A percentile compares a stretch with the other conserved stretches of the same genome.
These are phyloP conservation scores for Colletotrichum sp. DNA, from an alignment of 2,329 filamentous ascomycete species.

Conservation along the genomic window DNA sequence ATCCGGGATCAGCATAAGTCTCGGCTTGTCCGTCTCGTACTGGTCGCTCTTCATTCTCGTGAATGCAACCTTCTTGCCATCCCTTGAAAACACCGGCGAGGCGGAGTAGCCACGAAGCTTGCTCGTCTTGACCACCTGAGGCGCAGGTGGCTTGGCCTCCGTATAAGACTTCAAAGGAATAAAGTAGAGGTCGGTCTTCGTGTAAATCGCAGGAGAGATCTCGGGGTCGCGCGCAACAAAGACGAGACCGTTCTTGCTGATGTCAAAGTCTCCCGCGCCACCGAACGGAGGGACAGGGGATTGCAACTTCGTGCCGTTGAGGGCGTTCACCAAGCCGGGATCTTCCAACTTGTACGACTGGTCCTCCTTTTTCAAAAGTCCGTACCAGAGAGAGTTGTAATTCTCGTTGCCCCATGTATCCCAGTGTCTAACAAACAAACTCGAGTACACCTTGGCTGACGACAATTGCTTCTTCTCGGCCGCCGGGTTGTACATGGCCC, in stretches of 20 bases:
- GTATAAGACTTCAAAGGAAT: constrained; percentile 67
- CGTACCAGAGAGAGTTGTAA: constrained; percentile 75
- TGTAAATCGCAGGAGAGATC: constrained; percentile 74
- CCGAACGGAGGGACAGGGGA: constrained; percentile 80
- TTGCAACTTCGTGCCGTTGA: constrained; percentile 63
- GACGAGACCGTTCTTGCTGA: constrained; percentile 67
- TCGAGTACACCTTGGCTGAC: constrained; percentile 73
- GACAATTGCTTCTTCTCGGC: constrained; percentile 63
- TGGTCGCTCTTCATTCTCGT: constrained; percentile 76
- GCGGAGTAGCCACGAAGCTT: constrained; percentile 67
- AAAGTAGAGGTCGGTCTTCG: constrained; percentile 82
- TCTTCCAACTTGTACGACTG: constrained; percentile 45
- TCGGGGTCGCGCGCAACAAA: constrained; percentile 79
- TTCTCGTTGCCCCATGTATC: constrained; percentile 75
- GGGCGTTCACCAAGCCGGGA: constrained; percentile 63
- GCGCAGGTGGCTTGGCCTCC: constrained; percentile 52
- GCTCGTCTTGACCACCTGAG: constrained; percentile 59
- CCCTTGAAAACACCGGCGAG: constrained; percentile 74
- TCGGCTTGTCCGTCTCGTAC: constrained; percentile 82
- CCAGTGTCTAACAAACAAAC: constrained; percentile 83
- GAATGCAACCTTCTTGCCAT: constrained; percentile 75
- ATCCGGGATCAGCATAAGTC: constrained; percentile 68
- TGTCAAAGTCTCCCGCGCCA: constrained; percentile 79
- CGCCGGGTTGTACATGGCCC: constrained; percentile 70
- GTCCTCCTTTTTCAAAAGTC: constrained; percentile 55